Conservation (phyloP, 371 early-diverging fungal species). For the Mortierella sp. region DNA sequence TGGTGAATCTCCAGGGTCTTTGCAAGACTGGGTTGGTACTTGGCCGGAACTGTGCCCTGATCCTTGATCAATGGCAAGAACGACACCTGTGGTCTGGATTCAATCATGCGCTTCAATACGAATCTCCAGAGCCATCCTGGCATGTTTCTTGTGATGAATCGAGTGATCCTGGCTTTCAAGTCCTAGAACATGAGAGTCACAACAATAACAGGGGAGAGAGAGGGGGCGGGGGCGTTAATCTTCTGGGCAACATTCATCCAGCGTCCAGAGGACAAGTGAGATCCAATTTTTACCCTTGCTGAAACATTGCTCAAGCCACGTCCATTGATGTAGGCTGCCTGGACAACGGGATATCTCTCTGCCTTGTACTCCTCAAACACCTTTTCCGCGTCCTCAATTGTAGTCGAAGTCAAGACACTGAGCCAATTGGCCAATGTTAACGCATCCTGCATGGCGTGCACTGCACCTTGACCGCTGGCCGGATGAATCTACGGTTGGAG, state of each 20-base stretch:
- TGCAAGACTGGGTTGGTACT: slow-evolving; percentile 14
- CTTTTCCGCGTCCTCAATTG: slow-evolving; percentile 10
- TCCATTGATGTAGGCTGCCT: slow-evolving; percentile 2
- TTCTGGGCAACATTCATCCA: too few species aligned
- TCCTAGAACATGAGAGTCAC: background rate
- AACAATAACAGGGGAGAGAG: background rate
- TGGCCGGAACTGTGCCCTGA: slow-evolving; percentile 15
- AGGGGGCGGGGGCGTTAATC: too few species aligned
- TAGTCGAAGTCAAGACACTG: slow-evolving; percentile 9
- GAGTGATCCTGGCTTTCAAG: slow-evolving; percentile 1
- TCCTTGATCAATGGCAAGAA: slow-evolving; percentile 17
- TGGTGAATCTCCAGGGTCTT: slow-evolving; percentile 20
- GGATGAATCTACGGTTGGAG: slow-evolving; percentile 11
- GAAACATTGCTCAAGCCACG: slow-evolving; percentile 2
- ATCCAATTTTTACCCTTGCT: slow-evolving; percentile 2
- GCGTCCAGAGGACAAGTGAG: background rate
- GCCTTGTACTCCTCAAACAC: slow-evolving; percentile 22
- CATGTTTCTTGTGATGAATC: slow-evolving; percentile 13
- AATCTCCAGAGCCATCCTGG: slow-evolving; percentile 31
- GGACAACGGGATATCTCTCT: slow-evolving; percentile 19
- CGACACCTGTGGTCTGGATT: slow-evolving; percentile 18
- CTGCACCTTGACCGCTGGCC: slow-evolving; percentile 18
- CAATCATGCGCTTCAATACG: background rate
- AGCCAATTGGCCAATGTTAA: slow-evolving; percentile 32
- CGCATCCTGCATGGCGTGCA: slow-evolving; percentile 28